A percentile compares a stretch with the other conserved stretches of the same genome.
Conservation (phyloP, 331 rosid genomes). For the Stylosanthes scabra region DNA sequence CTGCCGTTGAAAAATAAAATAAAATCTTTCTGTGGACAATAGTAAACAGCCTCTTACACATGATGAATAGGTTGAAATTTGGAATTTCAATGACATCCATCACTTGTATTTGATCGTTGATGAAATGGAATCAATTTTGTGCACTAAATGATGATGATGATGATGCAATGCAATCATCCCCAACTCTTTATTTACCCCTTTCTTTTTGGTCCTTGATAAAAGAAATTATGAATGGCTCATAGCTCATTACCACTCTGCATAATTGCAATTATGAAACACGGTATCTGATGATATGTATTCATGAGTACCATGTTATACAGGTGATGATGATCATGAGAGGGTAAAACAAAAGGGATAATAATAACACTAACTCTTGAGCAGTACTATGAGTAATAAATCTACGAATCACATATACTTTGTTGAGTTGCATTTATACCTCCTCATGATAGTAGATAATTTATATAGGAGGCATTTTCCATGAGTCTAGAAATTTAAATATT, state of each 20-base stretch:
- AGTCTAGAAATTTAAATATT: too few species aligned
- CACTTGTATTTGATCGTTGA: conserved; percentile 40
- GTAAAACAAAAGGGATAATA: background rate
- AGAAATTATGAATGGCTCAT: conserved; percentile 33
- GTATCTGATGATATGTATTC: conserved; percentile 66
- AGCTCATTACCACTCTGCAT: conserved; percentile 46
- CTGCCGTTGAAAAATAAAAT: too few species aligned
- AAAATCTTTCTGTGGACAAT: too few species aligned
- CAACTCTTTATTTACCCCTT: background rate
- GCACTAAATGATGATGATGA: background rate
- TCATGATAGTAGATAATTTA: too few species aligned
- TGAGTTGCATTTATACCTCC: too few species aligned
- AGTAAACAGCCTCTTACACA: conserved; percentile 32
- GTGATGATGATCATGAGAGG: conserved; percentile 45
- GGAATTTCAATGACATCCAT: conserved; percentile 29
- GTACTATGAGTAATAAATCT: too few species aligned
- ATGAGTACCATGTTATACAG: conserved; percentile 58
- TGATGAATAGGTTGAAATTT: conserved; percentile 18
- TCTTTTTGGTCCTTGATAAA: background rate
- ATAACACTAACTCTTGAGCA: too few species aligned
- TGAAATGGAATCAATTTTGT: background rate
- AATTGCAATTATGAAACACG: conserved; percentile 76
- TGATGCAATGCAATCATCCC: conserved; percentile 38
- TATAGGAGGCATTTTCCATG: too few species aligned
- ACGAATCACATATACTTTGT: too few species aligned